Evolutionary conservation across 805 yeast genomes (phyloP).

Genomic region (Spathaspora arborariae): DNA sequence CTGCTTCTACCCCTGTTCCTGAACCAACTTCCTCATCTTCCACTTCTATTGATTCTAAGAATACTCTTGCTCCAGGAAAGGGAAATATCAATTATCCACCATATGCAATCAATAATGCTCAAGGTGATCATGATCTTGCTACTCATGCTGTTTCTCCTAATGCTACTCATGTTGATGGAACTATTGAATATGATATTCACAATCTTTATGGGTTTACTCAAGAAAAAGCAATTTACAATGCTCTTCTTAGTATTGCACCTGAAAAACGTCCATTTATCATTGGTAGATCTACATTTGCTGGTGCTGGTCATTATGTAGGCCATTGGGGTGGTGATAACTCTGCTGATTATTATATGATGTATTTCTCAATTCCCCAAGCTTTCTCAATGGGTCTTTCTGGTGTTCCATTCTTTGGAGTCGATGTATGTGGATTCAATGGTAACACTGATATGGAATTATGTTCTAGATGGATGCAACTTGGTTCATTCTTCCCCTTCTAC

Average conservation of each 20-base stretch:
- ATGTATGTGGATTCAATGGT: conserved; percentile 23
- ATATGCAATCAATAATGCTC: conserved; percentile 25
- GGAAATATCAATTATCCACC: conserved; percentile 33
- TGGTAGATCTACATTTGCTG: conserved; percentile 19
- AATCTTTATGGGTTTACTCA: conserved; percentile 21
- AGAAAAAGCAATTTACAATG: conserved; percentile 17
- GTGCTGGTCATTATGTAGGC: conserved; percentile 17
- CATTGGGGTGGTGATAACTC: conserved; percentile 26
- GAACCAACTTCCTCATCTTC: conserved; percentile 10
- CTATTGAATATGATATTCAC: conserved; percentile 24
- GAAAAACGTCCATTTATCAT: conserved; percentile 22
- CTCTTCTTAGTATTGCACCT: conserved; percentile 14
- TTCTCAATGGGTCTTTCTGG: conserved; percentile 20
- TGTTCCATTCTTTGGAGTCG: conserved; percentile 24
- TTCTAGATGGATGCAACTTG: conserved; percentile 29
- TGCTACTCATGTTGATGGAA: conserved; percentile 26
- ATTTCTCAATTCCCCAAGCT: conserved; percentile 24
- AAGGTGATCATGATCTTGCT: conserved; percentile 19
- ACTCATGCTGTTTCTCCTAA: conserved; percentile 24
- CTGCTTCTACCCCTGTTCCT: conserved; percentile 12
- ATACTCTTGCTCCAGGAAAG: conserved; percentile 18
- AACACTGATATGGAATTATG: conserved; percentile 23
- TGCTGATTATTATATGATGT: conserved; percentile 17
- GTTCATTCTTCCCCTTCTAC: conserved; percentile 32
- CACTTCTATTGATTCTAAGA: conserved; percentile 10